Evolutionary conservation across 140 eudicot species (phyloP), one percentile per base, ranked within the genome.

Genomic region (Anethum foeniculum): DNA sequence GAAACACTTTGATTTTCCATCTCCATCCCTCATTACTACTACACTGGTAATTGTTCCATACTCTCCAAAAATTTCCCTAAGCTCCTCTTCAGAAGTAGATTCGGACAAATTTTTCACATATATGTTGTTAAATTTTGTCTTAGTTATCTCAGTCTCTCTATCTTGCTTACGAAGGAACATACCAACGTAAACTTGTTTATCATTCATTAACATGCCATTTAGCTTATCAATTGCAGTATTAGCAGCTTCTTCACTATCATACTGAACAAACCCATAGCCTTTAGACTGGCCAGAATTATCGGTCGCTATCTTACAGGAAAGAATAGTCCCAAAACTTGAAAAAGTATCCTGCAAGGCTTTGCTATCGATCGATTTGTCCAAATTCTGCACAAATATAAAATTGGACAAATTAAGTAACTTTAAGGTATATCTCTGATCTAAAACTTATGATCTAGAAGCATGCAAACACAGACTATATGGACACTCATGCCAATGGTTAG

Each of bases 291-390:
- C 74, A 68, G 74, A 68, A 28, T 30, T 34, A 32, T 68, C 74
- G n/a, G 74, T 68, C 74, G 74, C 74, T 32, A 68, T 68, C 74
- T 68, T 68, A 23, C 74, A 68, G 36, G 69, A 62, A 25, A 93
- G 93, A 39, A 92, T 92, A 83, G 80, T 89, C 5, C 97, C 97
- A 81, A 92, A 92, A 83, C 87, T 90, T 69, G 97, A 88, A 82
- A 92, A 92, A 1, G 93, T 89, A 78, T 92, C 97, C 58, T 92
- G 93, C 69, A 92, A 80, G 21, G 92, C 90, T 81, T 92, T 92
- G 93, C 89, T 87, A 80, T 92, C 96, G 81, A 92, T 90, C 28
- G 92, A n/a, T 83, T 87, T 92, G 80, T 92, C 97, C 93, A 92
- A 86, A 58, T 92, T 92, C 97, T 92, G 92, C 80, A 83, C 1